Evolutionary conservation across 371 early-diverging fungal genomes (phyloP).

Genomic region (Chytridium lagenaria): DNA sequence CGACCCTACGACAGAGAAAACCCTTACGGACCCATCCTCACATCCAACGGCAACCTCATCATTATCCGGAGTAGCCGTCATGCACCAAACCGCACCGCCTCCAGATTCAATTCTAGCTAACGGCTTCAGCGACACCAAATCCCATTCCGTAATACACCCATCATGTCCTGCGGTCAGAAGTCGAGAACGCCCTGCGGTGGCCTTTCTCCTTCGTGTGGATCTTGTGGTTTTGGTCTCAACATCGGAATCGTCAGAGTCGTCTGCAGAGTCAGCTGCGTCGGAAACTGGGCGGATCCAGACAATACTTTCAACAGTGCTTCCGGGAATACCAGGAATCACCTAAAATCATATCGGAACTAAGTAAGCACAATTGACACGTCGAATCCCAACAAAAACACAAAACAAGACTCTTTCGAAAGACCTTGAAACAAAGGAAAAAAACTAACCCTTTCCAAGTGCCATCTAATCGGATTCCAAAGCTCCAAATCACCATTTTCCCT

Average conservation of each 20-base stretch:
- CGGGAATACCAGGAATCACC: slow-evolving; percentile 81
- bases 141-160: slow-evolving; percentile 89
- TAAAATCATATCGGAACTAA: slow-evolving; percentile 23
- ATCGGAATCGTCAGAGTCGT: slow-evolving; percentile 54
- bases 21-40: slow-evolving; percentile 89
- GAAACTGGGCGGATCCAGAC: slow-evolving; percentile 72
- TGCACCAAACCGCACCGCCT: slow-evolving; percentile 95
- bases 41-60: slow-evolving; percentile 87
- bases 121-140: slow-evolving; percentile 71
- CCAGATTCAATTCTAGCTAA: slow-evolving; percentile 72
- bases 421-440: slow-evolving; percentile 4
- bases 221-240: not conserved
- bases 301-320: slow-evolving; percentile 74
- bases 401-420: too few species aligned
- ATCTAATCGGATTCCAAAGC: slow-evolving; percentile 80
- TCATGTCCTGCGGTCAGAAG: slow-evolving; percentile 88
- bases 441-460: slow-evolving; percentile 72
- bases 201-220: not conserved
- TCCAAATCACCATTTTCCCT: slow-evolving; percentile 93
- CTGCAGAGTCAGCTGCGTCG: slow-evolving; percentile 39
- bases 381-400: not conserved
- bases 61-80: slow-evolving; percentile 79
- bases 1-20: slow-evolving; percentile 74
- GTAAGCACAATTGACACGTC: not conserved
- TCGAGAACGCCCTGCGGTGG: slow-evolving; percentile 59